phyloP scores from a whole-genome alignment of 1,284 basidiomycete species.

The Coriolopsis trogii region DNA sequence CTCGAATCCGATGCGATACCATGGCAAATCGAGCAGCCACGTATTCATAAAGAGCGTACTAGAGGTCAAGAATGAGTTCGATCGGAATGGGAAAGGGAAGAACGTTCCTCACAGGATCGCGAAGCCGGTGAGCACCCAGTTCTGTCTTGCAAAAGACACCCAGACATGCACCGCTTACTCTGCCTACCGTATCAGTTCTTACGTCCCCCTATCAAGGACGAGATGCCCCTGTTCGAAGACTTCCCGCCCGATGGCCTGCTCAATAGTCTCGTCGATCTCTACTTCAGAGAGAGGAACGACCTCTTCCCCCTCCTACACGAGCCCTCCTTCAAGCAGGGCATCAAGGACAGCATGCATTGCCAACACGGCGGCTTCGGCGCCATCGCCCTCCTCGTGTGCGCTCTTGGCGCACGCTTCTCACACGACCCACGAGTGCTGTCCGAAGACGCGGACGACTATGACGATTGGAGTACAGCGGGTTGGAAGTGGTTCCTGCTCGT shows the following conservation, averaged over 20 bases:
- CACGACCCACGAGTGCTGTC: conserved; percentile 60
- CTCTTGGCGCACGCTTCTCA: conserved; percentile 51
- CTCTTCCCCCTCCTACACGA: conserved; percentile 54
- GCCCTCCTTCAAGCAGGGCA: conserved; percentile 46
- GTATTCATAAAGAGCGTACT: conserved; percentile 49
- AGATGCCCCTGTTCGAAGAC: conserved; percentile 1
- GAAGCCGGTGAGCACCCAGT: not conserved
- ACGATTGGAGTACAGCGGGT: conserved; percentile 56
- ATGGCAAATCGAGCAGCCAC: conserved; percentile 53
- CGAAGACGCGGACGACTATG: conserved; percentile 44
- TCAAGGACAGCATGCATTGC: conserved; percentile 43
- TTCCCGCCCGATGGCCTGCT: conserved; percentile 24
- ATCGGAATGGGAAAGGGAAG: not conserved
- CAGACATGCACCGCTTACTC: not conserved
- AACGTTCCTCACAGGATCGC: not conserved
- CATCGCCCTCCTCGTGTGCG: conserved; percentile 54
- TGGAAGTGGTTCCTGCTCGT: conserved; percentile 80
- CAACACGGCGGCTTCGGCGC: conserved; percentile 48
- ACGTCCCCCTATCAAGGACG: conserved; percentile 25
- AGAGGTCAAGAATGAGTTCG: conserved; percentile 45
- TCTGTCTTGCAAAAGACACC: not conserved
- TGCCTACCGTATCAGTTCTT: too few relatives aligned
- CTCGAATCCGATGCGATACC: conserved; percentile 41
- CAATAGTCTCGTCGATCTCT: conserved; percentile 46
- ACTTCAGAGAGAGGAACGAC: conserved; percentile 46